These are phyloP conservation scores for Manihot esculenta DNA, from an alignment of 441 rosid species.

Conservation along the genomic window DNA sequence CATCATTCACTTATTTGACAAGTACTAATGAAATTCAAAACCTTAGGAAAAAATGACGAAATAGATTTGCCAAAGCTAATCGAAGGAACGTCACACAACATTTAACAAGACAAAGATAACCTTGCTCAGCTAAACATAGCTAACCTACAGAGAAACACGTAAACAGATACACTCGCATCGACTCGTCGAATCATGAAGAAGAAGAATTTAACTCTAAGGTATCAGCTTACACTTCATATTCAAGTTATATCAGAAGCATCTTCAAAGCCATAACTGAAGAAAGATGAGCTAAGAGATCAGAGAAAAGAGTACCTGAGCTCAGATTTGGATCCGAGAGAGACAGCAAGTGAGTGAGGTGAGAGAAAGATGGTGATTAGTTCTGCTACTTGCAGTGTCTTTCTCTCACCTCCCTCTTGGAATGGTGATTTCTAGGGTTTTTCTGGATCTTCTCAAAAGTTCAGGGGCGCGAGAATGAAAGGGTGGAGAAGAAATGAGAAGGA, in stretches of 20 bases:
- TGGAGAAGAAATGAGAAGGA: background rate
- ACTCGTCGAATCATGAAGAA: background rate
- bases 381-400: slow-evolving; percentile 15
- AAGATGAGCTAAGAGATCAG: background rate
- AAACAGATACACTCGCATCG: too few species aligned
- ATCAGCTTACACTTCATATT: background rate
- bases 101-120: background rate
- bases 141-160: background rate
- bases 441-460: slow-evolving; percentile 30
- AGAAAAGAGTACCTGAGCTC: slow-evolving; percentile 21
- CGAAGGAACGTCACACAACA: background rate
- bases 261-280: background rate
- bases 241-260: background rate
- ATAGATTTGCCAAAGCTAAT: background rate
- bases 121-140: too few species aligned
- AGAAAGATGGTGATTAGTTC: slow-evolving; percentile 10
- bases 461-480: slow-evolving; percentile 30
- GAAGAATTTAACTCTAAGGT: background rate
- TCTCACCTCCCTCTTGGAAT: slow-evolving; percentile 25
- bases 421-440: slow-evolving; percentile 50
- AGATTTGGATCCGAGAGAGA: slow-evolving; percentile 20
- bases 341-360: slow-evolving; percentile 11
- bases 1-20: background rate
- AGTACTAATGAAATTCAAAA: background rate
- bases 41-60: background rate